Conservation (phyloP, 257 asterid species). For the Thymus quinquecostatus region DNA sequence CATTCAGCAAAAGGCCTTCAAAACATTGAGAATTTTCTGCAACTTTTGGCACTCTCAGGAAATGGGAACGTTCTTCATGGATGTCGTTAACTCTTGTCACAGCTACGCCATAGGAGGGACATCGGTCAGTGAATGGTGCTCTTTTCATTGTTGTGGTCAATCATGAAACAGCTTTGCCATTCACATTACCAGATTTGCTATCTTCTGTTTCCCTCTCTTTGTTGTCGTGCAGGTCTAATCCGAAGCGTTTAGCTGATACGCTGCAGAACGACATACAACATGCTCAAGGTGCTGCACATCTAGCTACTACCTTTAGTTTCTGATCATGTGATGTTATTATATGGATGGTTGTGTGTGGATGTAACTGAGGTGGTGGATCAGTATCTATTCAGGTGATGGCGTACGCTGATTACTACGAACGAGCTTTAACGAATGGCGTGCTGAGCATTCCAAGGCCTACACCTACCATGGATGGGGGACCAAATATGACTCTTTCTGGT, state of each 20-base stretch:
- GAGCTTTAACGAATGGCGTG: constrained; percentile 90
- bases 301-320: background rate
- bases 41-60: constrained; percentile 47
- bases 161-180: no score
- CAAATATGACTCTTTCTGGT: no score
- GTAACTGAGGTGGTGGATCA: background rate
- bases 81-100: constrained; percentile 82
- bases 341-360: background rate
- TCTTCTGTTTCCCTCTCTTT: background rate
- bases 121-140: constrained; percentile 72
- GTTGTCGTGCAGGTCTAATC: constrained; percentile 57
- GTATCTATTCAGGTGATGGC: constrained; percentile 70
- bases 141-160: background rate
- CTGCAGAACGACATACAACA: constrained; percentile 98
- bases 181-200: no score
- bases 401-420: constrained; percentile 88
- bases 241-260: constrained; percentile 70
- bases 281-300: constrained; percentile 65
- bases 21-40: background rate
- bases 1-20: background rate
- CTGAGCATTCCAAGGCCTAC: constrained; percentile 46
- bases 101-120: constrained; percentile 97
- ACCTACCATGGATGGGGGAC: no score
- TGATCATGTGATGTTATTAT: background rate
- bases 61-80: constrained; percentile 36